Base-by-base conservation (phyloP, 2,329 filamentous ascomycete genomes). In the Plenodomus biglobosus region DNA sequence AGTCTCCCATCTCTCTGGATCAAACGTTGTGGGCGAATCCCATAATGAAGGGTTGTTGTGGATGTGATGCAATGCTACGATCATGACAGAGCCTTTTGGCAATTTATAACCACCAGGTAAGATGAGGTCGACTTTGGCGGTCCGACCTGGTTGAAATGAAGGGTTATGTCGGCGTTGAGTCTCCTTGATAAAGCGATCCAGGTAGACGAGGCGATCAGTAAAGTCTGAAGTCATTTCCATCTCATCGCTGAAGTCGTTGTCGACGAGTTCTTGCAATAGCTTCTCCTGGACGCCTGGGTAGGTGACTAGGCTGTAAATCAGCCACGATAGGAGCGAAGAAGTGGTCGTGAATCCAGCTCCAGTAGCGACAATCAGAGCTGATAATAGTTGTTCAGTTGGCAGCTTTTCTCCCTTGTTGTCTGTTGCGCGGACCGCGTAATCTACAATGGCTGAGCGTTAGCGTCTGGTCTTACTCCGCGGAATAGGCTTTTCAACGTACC, bases 1-100 rank as follows among this genome's bases (percentile, higher is more conserved):
- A 0, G 76, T 76, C 52, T 79, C 77, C 83, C 83, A 85, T 2
- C 83, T 72, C 50, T 85, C 82, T 0, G 82, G 80, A 55, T 85
- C 74, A 59, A 85, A 85, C 0, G 73, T 72, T 1, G 73, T 66
- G 0, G 82, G 83, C 58, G 84, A 81, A 38, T 81, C 76, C 83
- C 83, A 86, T 1, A 80, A 46, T 2, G 69, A 70, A 0, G 78
- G 73, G 68, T 84, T 84, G 62, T 79, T 76, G 56, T 77, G 74
- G 40, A 77, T 73, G 38, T 70, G 64, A 42, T 73, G 71, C 0
- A 77, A 64, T 0, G 79, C 78, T 0, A 78, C 74, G 44, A 85
- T 80, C 22, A 85, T 70, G 24, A 85, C 71, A 0, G 74, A 61
- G 55, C 76, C 80, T 44, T 75, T 73, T 21, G 80, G 78, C 0